These are phyloP conservation scores for Cladosporium sp. DNA, from an alignment of 2,329 filamentous ascomycete species.

Conservation along the genomic window DNA sequence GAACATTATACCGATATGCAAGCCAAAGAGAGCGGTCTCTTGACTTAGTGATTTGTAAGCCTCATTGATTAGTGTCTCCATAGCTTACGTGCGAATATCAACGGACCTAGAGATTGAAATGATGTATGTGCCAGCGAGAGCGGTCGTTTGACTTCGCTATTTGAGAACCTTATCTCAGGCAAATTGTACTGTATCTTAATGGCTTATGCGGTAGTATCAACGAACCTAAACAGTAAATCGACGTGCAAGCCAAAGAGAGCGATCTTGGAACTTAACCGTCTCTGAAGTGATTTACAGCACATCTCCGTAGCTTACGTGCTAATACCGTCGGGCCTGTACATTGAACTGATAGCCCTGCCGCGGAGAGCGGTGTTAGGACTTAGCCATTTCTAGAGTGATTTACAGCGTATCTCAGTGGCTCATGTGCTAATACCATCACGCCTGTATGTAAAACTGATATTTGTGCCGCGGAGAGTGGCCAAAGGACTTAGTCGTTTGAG, in stretches of 20 bases:
- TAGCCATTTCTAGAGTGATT: no score
- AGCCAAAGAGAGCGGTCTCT: not conserved
- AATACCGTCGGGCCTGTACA: not conserved
- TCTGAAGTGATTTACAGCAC: not conserved
- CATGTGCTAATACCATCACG: no score
- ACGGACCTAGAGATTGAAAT: not conserved
- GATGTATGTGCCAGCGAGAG: not conserved
- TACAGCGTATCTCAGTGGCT: no score
- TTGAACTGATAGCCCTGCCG: no score
- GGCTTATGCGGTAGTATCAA: not conserved
- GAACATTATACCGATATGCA: not conserved
- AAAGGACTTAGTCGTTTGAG: not conserved
- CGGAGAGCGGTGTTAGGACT: no score
- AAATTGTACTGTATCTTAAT: not conserved
- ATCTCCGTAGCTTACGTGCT: not conserved
- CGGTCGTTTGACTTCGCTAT: not conserved
- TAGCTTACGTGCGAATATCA: not conserved
- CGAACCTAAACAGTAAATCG: not conserved
- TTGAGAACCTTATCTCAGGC: no score
- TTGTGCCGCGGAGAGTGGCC: no score
- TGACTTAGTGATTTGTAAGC: not conserved
- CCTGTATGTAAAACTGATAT: no score
- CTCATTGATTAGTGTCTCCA: not conserved
- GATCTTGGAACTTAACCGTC: not conserved
- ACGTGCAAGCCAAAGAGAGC: not conserved